Base-by-base conservation (phyloP, 1,284 basidiomycete genomes). In the Athelia psychrophila region DNA sequence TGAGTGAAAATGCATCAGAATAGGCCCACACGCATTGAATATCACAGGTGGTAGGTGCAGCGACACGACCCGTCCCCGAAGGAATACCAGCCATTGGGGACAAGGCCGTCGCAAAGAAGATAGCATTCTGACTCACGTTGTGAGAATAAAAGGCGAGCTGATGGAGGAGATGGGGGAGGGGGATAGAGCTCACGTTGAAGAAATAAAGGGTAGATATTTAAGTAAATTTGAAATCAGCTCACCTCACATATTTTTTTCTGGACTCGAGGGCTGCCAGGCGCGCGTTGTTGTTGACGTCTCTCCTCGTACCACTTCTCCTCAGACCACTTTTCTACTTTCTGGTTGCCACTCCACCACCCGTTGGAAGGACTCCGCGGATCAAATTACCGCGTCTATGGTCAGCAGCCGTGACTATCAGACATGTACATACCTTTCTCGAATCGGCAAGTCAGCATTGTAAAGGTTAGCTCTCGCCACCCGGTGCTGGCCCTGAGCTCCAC, bases 21-120 rank as follows among this genome's bases (percentile, higher is more conserved):
- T 40, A 50, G 35, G 18, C 23, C 27, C 42, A 56, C 19, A 36
- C n/a, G 42, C 45, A 25, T 46, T 6, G 32, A 35, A n/a, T n/a
- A 45, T 22, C 45, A 44, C 46, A 47, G 25, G n/a, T 44, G 32
- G n/a, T n/a, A 51, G 52, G 50, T 36, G 67, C 66, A 68, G 67
- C 56, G 66, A 69, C 67, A 68, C 68, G 67, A 69, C 67, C 68
- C 65, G 63, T 58, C 65, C 65, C 65, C 65, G 60, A 65, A 65
- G 65, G 66, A 65, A 60, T 50, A 49, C 24, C 49, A 53, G 58
- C 64, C 65, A 62, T 54, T 23, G 61, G 58, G 51, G 49, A 36
- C 40, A 47, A 45, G 52, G 56, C 57, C 58, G 58, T 62, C 59
- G 58, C 53, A 16, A 47, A 57, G 45, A 40, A 23, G 51, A 51